Evolutionary conservation across 108 stramenopile species (phyloP).

Genomic region (Epipyxis sp.): DNA sequence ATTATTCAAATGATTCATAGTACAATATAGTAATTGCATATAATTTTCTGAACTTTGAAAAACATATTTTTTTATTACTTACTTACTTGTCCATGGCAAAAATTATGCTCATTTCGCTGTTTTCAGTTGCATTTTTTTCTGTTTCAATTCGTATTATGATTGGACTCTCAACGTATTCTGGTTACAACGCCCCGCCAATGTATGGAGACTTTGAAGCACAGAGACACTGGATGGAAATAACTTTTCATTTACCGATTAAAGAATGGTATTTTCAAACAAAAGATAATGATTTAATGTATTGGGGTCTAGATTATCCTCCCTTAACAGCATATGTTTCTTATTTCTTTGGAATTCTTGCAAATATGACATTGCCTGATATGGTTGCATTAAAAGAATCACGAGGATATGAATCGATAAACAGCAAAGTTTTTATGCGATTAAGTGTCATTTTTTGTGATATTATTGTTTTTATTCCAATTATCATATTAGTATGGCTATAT

Average conservation of each 20-base stretch:
- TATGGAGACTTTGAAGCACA: conserved; percentile 93
- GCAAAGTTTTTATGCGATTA: conserved; percentile 74
- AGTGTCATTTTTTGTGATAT: conserved; percentile 66
- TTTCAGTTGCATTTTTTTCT: neutral
- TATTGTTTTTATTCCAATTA: conserved; percentile 42
- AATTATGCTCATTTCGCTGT: too few species aligned
- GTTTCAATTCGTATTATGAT: neutral
- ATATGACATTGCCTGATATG: conserved; percentile 37
- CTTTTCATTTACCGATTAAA: conserved; percentile 66
- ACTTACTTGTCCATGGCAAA: too few species aligned
- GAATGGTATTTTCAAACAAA: conserved; percentile 72
- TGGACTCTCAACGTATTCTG: conserved; percentile 22
- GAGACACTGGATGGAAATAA: conserved; percentile 96
- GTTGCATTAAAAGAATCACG: conserved; percentile 66
- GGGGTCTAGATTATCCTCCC: conserved; percentile 95
- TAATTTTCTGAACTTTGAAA: too few species aligned
- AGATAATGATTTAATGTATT: conserved; percentile 76
- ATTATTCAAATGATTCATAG: too few species aligned
- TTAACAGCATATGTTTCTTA: conserved; percentile 78
- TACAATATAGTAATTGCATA: too few species aligned
- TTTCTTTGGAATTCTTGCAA: conserved; percentile 58
- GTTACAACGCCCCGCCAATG: conserved; percentile 46
- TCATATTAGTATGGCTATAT: too few species aligned
- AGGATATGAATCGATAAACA: conserved; percentile 70
- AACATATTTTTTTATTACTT: too few species aligned